phyloP scores from a whole-genome alignment of 129 eudicot genomes.

The Arctium minus region DNA sequence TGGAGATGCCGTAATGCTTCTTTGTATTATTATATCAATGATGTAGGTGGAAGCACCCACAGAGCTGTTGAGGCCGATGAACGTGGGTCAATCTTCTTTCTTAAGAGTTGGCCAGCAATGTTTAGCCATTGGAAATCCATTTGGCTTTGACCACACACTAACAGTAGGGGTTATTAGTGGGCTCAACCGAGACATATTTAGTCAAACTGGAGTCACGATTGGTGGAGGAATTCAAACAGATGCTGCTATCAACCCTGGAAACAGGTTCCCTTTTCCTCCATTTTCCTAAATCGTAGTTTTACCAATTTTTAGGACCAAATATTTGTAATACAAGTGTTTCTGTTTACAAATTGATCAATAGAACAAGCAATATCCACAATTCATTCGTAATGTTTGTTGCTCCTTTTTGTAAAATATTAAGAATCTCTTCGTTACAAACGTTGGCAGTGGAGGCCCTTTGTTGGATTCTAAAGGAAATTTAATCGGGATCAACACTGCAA shows the following conservation, averaged over 20 bases:
- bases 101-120: constrained; percentile 93
- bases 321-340: not conserved
- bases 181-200: constrained; percentile 85
- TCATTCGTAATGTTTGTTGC: not conserved
- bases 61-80: constrained; percentile 78
- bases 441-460: constrained; percentile 92
- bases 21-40: not conserved
- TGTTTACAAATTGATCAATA: not conserved
- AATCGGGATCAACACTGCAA: constrained; percentile 95
- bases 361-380: not conserved
- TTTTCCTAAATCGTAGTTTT: not conserved
- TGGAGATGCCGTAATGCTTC: not conserved
- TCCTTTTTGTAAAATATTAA: not conserved
- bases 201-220: constrained; percentile 97
- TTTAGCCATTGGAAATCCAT: constrained; percentile 97
- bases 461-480: constrained; percentile 89
- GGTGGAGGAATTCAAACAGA: constrained; percentile 99
- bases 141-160: constrained; percentile 99
- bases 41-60: constrained; percentile 76
- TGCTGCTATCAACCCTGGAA: constrained; percentile 99
- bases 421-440: not conserved
- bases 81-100: constrained; percentile 74
- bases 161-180: constrained; percentile 98
- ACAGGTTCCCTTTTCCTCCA: constrained; percentile 45
- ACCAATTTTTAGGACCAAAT: not conserved